phyloP scores from a whole-genome alignment of 768 basidiomycete genomes.

The Leucogyrophana mollusca region DNA sequence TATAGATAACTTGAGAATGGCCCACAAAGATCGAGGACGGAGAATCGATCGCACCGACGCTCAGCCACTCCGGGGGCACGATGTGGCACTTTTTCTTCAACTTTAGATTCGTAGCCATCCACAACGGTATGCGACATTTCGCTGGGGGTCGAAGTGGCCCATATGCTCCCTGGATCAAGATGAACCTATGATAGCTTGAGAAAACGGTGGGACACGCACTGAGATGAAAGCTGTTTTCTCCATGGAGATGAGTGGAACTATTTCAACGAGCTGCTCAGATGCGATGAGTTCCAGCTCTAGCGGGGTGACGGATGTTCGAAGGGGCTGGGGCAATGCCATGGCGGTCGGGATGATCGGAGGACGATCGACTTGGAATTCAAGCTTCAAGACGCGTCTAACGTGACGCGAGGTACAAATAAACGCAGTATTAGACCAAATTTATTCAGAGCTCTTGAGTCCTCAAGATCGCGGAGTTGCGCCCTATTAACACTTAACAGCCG shows the following conservation, averaged over 20 bases:
- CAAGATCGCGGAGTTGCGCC: too few species aligned
- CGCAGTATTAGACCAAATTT: too few species aligned
- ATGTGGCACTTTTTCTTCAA: conserved; percentile 94
- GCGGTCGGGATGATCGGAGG: not conserved
- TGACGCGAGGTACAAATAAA: not conserved
- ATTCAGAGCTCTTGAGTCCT: too few species aligned
- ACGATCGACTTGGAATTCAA: conserved; percentile 3
- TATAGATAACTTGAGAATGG: conserved; percentile 2
- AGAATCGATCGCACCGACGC: conserved; percentile 57
- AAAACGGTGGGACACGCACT: conserved; percentile 27
- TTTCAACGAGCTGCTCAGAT: conserved; percentile 79
- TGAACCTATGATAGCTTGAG: not conserved
- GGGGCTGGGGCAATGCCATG: conserved; percentile 78
- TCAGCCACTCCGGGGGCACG: conserved; percentile 87
- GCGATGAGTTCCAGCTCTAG: conserved; percentile 88
- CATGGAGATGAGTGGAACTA: conserved; percentile 88
- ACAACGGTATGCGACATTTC: conserved; percentile 84
- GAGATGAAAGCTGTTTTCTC: conserved; percentile 90
- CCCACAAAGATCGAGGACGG: not conserved
- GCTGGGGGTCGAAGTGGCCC: conserved; percentile 90
- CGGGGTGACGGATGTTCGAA: conserved; percentile 74
- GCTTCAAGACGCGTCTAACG: conserved; percentile 8
- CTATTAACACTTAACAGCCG: too few species aligned
- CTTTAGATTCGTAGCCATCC: conserved; percentile 95
- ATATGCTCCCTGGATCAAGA: conserved; percentile 69